Conservation (phyloP, 306 rosid species). For the Dalbergia cochinchinensis region DNA sequence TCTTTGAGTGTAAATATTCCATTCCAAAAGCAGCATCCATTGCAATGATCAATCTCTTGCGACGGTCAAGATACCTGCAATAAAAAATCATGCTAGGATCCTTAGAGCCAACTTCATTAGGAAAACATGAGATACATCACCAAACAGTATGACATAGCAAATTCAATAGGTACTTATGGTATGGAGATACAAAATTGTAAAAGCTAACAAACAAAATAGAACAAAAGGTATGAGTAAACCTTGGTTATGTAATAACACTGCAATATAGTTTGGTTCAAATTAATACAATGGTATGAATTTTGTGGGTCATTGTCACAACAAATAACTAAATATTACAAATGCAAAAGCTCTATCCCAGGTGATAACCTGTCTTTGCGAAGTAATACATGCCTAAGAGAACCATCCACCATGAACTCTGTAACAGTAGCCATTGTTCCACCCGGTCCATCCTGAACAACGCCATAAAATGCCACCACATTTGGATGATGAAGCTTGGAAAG, state of each 20-base stretch:
- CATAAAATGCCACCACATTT: conserved; percentile 83
- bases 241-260: conserved; percentile 9
- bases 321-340: conserved; percentile 26
- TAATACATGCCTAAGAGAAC: conserved; percentile 83
- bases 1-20: conserved; percentile 92
- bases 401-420: conserved; percentile 91
- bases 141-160: not conserved
- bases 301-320: not conserved
- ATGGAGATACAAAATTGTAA: conserved; percentile 23
- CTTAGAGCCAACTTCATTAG: conserved; percentile 26
- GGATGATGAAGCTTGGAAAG: conserved; percentile 94
- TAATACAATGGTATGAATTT: not conserved
- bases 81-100: conserved; percentile 14
- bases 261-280: conserved; percentile 10
- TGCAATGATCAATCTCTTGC: conserved; percentile 87
- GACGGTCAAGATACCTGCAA: conserved; percentile 82
- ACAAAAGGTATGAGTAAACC: not conserved
- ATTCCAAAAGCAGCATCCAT: conserved; percentile 98
- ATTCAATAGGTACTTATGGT: not conserved
- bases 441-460: conserved; percentile 75
- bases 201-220: conserved; percentile 32
- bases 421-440: conserved; percentile 89
- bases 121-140: conserved; percentile 28
- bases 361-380: conserved; percentile 79
- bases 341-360: conserved; percentile 32